Evolutionary conservation across 2,329 filamentous ascomycete genomes (phyloP), one percentile per base, ranked within the genome.

Genomic region (Diaporthe sp.): DNA sequence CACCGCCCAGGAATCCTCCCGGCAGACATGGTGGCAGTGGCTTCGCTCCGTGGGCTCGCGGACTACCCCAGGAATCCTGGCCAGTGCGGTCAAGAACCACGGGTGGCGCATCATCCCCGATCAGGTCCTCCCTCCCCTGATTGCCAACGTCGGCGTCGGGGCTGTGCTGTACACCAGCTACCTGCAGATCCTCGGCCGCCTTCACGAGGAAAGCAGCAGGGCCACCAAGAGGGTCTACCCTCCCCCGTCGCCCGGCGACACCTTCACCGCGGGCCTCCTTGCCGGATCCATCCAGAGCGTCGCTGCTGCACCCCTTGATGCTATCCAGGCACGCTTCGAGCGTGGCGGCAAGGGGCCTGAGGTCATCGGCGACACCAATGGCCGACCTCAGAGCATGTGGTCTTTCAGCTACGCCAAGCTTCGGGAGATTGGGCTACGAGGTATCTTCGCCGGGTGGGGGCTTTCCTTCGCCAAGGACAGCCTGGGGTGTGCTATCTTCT

Each of bases 141-240:
- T 94, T 25, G 94, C 93, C 44, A 96, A 95, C 78, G 89, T 94
- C 1, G 90, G 89, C 50, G 92, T 95, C 66, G 93, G 93, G 3
- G 93, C 93, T 1, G 89, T 95, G 4, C 84, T 95, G 22, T 96
- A 95, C 82, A 94, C 93, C 1, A 91, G 89, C 77, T 96, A 96
- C 79, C 88, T 95, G 25, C 92, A 94, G 75, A 90, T 92, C 51
- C 87, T 96, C 2, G 92, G 89, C 22, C 83, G 80, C 1, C 85
- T 95, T 3, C 92, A 95, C 77, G 89, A 92, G 75, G 92, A 92
- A 50, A 92, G 92, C 74, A 83, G 80, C 66, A 83, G 83, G 69
- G 86, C 86, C 0, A 78, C 87, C 32, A 92, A 91, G 79, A 88
- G 93, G 8, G 90, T 92, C 5, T 94, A 93, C 78, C 94, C 93